Conservation (phyloP, 1,284 basidiomycete species). For the Earliella scabrosa region DNA sequence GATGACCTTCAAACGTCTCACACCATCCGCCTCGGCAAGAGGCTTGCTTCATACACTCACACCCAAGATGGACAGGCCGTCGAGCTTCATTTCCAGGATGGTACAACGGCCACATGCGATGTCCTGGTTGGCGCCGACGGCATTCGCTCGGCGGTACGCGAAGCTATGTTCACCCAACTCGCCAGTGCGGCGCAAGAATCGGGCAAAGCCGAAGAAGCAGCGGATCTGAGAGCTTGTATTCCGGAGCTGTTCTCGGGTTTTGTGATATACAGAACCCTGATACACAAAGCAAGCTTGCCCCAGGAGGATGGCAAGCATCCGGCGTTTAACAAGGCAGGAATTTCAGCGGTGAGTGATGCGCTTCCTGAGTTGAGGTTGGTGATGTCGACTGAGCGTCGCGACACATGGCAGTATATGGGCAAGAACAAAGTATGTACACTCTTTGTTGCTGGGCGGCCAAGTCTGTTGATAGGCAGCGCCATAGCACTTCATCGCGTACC, state of each 20-base stretch:
- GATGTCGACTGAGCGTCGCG: no score
- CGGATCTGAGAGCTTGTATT: not conserved
- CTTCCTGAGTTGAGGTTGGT: no score
- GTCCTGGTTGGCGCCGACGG: conserved; percentile 57
- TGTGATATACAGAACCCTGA: conserved; percentile 1
- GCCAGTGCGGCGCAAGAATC: conserved; percentile 21
- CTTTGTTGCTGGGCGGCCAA: no score
- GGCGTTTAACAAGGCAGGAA: not conserved
- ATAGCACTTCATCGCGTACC: not conserved
- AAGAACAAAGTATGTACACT: no score
- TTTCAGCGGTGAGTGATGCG: not conserved
- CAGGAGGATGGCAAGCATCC: not conserved
- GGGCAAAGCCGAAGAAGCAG: conserved; percentile 7
- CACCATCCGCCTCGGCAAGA: not conserved
- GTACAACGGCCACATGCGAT: conserved; percentile 49
- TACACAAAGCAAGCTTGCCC: not conserved
- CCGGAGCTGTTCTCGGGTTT: not conserved
- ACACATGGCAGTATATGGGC: no score
- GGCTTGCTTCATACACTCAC: conserved; percentile 32
- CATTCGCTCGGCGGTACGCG: conserved; percentile 46
- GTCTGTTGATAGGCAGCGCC: not conserved
- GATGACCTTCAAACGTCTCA: conserved; percentile 46
- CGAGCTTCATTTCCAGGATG: conserved; percentile 52
- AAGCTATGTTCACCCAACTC: conserved; percentile 14
- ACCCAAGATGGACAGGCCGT: conserved; percentile 30